Base-by-base conservation (phyloP, 2,329 filamentous ascomycete genomes). In the Penicillium sp. region DNA sequence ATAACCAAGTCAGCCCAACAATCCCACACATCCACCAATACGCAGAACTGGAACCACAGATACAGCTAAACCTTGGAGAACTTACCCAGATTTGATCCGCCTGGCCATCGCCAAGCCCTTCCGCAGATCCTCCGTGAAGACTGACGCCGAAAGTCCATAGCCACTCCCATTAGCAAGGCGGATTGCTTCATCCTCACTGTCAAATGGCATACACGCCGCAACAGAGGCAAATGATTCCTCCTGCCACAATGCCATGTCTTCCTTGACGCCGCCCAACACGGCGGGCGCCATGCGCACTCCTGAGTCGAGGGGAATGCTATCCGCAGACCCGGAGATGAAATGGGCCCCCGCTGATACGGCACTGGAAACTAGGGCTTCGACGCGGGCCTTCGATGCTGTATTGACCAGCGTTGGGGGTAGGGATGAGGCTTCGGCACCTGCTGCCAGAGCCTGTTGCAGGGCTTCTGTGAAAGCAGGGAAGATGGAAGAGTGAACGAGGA, bases 151-250 rank as follows among this genome's bases (percentile, higher is more conserved):
- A 4, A 93, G 75, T 1, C 88, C 88, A 64, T 89, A 92, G 34
- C 88, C 85, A 10, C 85, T 88, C 56, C 90, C 83, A 64, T 95
- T 93, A 4, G 87, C 87, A 10, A 92, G 75, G 13, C 75, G 72
- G 27, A 92, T 71, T 0, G 86, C 88, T 46, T 89, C 86, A 31
- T 87, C 84, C 30, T 69, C 65, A 31, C 60, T 72, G 11, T 80
- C 74, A 30, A 90, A 76, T n/a, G 78, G 72, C 41, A 86, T 80
- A 18, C 91, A 66, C 5, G 81, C 81, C 0, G 89, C 84, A 0
- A 80, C 80, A 0, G 88, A 88, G 0, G 87, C 88, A 59, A 93
- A 93, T 0, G 80, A 83, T 68, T 93, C 88, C 1, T 80, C 82
- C 57, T 80, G 75, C 73, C 84, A 92, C 9, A 92, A 71, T 27